These are phyloP conservation scores for Acanthamoeba lugdunensis DNA, from an alignment of 208 protist genomes.

Conservation along the genomic window DNA sequence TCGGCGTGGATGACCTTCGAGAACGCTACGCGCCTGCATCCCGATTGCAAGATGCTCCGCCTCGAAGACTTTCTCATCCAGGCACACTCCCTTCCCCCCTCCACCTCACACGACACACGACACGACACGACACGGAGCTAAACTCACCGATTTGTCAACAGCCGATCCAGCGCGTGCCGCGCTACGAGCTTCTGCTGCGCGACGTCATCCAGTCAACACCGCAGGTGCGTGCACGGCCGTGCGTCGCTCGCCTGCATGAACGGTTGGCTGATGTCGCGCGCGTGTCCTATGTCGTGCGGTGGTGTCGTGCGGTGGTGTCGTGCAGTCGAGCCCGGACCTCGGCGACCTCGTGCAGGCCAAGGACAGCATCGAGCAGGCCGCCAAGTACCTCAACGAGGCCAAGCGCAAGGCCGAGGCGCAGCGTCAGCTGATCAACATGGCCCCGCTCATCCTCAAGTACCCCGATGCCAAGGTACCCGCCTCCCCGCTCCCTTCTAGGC, in stretches of 20 bases:
- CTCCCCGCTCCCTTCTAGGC: no score
- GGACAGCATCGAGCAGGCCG: conserved; percentile 36
- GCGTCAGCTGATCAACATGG: not conserved
- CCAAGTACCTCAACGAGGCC: conserved; percentile 38
- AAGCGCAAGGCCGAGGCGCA: conserved; percentile 29
- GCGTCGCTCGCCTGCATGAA: not conserved
- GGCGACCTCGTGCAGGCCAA: not conserved
- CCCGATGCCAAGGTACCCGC: not conserved
- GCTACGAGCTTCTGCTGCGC: conserved; percentile 23
- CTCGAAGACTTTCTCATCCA: conserved; percentile 41
- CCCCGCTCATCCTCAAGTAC: conserved; percentile 11
- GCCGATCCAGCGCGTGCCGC: conserved; percentile 14
- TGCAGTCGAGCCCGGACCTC: conserved; percentile 5
- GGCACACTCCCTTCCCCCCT: not conserved
- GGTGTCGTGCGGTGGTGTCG: not conserved
- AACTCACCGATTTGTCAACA: not conserved
- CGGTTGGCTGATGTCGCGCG: not conserved
- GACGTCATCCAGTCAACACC: conserved; percentile 32
- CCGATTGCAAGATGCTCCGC: conserved; percentile 40
- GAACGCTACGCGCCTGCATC: not conserved
- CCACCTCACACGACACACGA: no score
- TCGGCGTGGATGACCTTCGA: conserved; percentile 1
- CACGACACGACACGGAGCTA: not conserved
- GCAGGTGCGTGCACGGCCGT: not conserved
- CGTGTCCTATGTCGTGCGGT: not conserved